These are phyloP conservation scores for Evernia prunastri DNA, from an alignment of 495 filamentous ascomycete genomes.

Conservation along the genomic window DNA sequence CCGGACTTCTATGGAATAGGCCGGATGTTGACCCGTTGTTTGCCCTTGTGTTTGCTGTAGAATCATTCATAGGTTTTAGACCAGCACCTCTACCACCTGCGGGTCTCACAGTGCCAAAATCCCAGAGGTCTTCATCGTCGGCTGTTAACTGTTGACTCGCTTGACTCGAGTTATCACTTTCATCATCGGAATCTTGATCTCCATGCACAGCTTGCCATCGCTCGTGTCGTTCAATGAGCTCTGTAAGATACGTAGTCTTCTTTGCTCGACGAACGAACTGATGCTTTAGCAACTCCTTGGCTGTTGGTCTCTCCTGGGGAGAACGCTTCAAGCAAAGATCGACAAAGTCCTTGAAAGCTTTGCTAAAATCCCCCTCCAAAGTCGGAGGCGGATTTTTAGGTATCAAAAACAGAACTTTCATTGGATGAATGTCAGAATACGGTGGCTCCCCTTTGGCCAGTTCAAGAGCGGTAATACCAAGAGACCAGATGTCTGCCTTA, in stretches of 20 bases:
- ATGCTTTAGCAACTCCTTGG: constrained; percentile 81
- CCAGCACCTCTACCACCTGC: constrained; percentile 50
- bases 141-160: constrained; percentile 30
- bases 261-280: constrained; percentile 85
- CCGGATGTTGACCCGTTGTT: constrained; percentile 1
- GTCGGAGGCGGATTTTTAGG: constrained; percentile 86
- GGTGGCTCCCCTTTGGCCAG: constrained; percentile 89
- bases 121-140: constrained; percentile 83
- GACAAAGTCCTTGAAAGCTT: constrained; percentile 90
- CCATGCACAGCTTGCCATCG: constrained; percentile 71
- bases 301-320: constrained; percentile 78
- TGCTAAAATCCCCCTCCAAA: constrained; percentile 79
- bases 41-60: constrained; percentile 59
- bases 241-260: constrained; percentile 82
- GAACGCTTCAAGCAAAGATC: constrained; percentile 81
- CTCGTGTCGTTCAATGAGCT: constrained; percentile 83
- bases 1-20: constrained; percentile 20
- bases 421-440: constrained; percentile 94
- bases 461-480: constrained; percentile 96
- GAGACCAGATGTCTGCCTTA: constrained; percentile 98
- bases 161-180: constrained; percentile 48
- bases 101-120: constrained; percentile 86
- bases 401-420: constrained; percentile 97
- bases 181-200: constrained; percentile 47
- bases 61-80: constrained; percentile 65